phyloP scores from a whole-genome alignment of 345 rosid genomes.

The Leavenworthia alabamica region DNA sequence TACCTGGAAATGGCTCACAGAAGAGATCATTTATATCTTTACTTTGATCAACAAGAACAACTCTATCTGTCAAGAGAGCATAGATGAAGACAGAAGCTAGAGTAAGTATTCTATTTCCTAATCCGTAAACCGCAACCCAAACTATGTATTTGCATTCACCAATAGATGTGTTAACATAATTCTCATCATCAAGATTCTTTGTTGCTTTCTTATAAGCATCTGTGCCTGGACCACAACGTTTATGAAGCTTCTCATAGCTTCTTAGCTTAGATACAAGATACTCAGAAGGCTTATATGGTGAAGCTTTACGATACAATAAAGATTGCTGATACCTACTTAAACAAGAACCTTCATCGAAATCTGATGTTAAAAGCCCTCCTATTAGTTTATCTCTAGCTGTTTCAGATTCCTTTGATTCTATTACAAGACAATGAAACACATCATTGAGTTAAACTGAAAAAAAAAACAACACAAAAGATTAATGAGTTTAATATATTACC shows the following conservation, averaged over 20 bases:
- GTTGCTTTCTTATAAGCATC: constrained; percentile 40
- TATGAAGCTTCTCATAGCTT: constrained; percentile 54
- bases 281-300: constrained; percentile 36
- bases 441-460: no score
- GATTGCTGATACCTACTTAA: constrained; percentile 40
- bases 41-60: constrained; percentile 50
- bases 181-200: constrained; percentile 33
- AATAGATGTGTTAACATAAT: no score
- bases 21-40: constrained; percentile 49
- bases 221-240: constrained; percentile 52
- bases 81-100: no score
- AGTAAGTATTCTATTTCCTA: no score
- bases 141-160: no score
- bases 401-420: constrained; percentile 25
- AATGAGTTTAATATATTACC: no score
- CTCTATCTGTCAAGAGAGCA: no score
- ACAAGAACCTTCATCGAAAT: constrained; percentile 45
- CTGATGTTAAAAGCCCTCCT: constrained; percentile 47
- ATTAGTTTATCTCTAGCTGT: constrained; percentile 29
- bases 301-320: constrained; percentile 32
- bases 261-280: constrained; percentile 46
- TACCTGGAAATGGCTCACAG: constrained; percentile 56
- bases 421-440: no score
- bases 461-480: no score
- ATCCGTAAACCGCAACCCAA: no score